These are phyloP conservation scores for Jamesozyma gamospora DNA, from an alignment of 805 yeast species.

Conservation along the genomic window DNA sequence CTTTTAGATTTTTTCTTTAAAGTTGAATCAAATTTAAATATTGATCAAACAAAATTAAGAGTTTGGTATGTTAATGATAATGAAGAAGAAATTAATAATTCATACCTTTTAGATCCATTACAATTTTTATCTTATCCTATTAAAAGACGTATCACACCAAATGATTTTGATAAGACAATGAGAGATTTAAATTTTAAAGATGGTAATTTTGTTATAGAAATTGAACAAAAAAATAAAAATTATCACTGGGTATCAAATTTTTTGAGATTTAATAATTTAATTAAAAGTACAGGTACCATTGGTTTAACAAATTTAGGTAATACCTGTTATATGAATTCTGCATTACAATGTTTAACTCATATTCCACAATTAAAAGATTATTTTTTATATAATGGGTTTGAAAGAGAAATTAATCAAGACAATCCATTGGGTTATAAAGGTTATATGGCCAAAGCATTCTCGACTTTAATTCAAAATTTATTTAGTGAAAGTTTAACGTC, in stretches of 20 bases:
- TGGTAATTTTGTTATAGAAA: conserved; percentile 30
- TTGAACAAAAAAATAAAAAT: conserved; percentile 17
- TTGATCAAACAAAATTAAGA: conserved; percentile 10
- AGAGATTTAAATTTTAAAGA: conserved; percentile 14
- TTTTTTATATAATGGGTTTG: conserved; percentile 52
- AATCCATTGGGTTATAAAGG: conserved; percentile 88
- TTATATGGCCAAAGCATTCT: conserved; percentile 69
- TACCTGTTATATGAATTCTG: conserved; percentile 92
- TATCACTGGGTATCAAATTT: conserved; percentile 33
- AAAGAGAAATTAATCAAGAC: conserved; percentile 54
- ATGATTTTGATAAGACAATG: conserved; percentile 10
- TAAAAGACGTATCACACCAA: conserved; percentile 19
- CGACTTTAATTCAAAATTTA: conserved; percentile 49
- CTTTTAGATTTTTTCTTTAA: conserved; percentile 14
- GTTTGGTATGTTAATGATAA: conserved; percentile 16
- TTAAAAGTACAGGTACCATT: conserved; percentile 38
- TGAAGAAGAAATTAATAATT: conserved; percentile 2
- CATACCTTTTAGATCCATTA: conserved; percentile 21
- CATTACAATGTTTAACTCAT: conserved; percentile 80
- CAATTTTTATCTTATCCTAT: conserved; percentile 21
- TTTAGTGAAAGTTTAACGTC: conserved; percentile 33
- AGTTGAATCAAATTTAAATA: conserved; percentile 14
- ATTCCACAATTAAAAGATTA: conserved; percentile 74
- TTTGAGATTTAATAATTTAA: conserved; percentile 23
- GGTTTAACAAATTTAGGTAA: conserved; percentile 75